phyloP scores from a whole-genome alignment of 106 monocot genomes.

The Acanthochlamys bracteata region DNA sequence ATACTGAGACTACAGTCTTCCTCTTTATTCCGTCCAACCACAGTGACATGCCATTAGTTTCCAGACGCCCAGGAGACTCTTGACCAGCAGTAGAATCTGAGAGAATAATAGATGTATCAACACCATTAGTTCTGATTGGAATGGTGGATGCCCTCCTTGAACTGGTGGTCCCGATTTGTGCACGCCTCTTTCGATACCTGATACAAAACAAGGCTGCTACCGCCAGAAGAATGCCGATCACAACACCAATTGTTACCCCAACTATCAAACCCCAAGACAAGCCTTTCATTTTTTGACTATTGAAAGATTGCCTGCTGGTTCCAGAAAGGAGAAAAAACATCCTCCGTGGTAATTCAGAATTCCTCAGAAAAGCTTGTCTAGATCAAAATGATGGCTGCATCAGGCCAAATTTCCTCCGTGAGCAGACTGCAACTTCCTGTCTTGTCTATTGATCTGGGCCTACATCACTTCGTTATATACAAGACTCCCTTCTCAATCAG shows the following conservation, averaged over 20 bases:
- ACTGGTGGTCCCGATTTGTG: constrained; percentile 41
- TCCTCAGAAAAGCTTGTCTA: no score
- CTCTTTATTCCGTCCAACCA: constrained; percentile 39
- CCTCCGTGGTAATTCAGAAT: no score
- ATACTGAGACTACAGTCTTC: constrained; percentile 37
- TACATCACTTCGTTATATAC: no score
- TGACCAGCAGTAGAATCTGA: constrained; percentile 59
- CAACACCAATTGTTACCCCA: constrained; percentile 65
- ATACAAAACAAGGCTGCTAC: constrained; percentile 43
- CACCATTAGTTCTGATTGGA: constrained; percentile 56
- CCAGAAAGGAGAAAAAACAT: no score
- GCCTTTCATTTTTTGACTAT: constrained; percentile 36
- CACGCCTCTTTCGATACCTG: constrained; percentile 27
- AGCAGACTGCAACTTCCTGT: neutral
- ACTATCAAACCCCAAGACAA: constrained; percentile 59
- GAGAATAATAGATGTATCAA: constrained; percentile 35
- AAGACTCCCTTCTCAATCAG: neutral
- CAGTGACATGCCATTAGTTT: constrained; percentile 6
- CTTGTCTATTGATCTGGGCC: no score
- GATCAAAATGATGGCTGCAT: no score
- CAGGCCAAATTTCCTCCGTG: neutral
- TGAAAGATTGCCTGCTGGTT: no score
- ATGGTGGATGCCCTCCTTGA: constrained; percentile 56
- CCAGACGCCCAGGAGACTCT: constrained; percentile 43
- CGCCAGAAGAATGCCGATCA: constrained; percentile 65